Percentiles rank a stretch among this genome's conserved stretches.
Evolutionary conservation across 2,329 filamentous ascomycete genomes (phyloP).

Genomic region (Venturiaceae sp.): DNA sequence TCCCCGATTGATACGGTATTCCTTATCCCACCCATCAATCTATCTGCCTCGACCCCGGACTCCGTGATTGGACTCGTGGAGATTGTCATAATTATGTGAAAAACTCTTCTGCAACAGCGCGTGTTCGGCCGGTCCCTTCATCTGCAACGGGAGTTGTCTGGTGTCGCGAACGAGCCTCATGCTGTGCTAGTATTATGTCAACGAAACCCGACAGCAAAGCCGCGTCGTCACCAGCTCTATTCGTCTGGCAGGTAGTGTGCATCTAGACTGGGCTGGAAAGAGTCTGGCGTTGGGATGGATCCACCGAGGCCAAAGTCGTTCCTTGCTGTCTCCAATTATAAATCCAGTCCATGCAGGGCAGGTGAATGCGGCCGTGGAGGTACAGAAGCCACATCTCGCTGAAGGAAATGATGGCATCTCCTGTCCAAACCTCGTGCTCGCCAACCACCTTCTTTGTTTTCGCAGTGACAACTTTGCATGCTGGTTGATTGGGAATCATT

Average conservation of each 20-base stretch:
- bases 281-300: not conserved
- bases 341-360: not conserved
- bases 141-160: not conserved
- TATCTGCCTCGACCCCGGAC: not conserved
- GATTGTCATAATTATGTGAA: not conserved
- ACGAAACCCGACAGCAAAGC: not conserved
- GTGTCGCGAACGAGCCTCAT: not conserved
- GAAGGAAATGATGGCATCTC: too few species aligned
- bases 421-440: not conserved
- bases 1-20: not conserved
- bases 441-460: not conserved
- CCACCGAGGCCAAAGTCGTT: not conserved
- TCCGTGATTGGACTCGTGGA: not conserved
- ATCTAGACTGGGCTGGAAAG: not conserved
- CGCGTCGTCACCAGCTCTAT: not conserved
- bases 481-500: not conserved
- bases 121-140: not conserved
- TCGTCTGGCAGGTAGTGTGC: not conserved
- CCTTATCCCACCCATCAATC: not conserved
- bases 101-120: not conserved
- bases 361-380: not conserved
- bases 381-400: too few species aligned
- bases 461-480: not conserved
- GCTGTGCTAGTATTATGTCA: too few species aligned
- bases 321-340: not conserved